Conservation (phyloP, 208 protist species). For the Plasmodiophora brassicae region DNA sequence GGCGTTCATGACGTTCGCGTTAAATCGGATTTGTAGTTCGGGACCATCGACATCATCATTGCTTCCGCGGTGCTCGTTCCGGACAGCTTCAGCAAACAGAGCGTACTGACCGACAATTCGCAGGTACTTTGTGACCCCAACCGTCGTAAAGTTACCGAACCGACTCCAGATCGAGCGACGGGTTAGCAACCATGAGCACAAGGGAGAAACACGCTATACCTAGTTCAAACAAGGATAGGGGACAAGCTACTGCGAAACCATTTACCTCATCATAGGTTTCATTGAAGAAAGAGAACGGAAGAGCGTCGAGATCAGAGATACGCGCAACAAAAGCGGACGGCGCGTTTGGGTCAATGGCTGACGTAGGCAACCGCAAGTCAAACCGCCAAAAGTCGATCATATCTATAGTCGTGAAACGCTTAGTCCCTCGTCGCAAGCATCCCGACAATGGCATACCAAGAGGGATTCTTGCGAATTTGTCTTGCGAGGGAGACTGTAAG, state of each 20-base stretch:
- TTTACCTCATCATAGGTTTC: no score
- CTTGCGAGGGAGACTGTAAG: no score
- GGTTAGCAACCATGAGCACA: not conserved
- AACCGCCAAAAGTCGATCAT: conserved; percentile 16
- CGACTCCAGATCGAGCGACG: not conserved
- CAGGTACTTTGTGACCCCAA: not conserved
- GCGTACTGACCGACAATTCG: not conserved
- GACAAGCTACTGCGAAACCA: no score
- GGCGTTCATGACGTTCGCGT: not conserved
- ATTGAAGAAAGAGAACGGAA: not conserved
- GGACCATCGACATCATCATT: no score
- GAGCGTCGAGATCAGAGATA: not conserved
- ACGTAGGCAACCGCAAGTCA: not conserved
- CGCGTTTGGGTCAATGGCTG: not conserved
- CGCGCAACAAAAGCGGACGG: not conserved
- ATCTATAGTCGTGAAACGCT: not conserved
- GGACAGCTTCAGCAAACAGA: not conserved
- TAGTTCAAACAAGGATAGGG: no score
- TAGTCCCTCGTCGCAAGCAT: no score
- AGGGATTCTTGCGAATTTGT: no score
- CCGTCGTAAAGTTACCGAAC: not conserved
- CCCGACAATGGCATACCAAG: no score
- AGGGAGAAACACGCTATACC: no score
- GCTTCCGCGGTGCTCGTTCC: not conserved
- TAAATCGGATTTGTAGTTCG: not conserved